phyloP scores from a whole-genome alignment of 2,329 filamentous ascomycete species.

The Intubia oerlemansii region DNA sequence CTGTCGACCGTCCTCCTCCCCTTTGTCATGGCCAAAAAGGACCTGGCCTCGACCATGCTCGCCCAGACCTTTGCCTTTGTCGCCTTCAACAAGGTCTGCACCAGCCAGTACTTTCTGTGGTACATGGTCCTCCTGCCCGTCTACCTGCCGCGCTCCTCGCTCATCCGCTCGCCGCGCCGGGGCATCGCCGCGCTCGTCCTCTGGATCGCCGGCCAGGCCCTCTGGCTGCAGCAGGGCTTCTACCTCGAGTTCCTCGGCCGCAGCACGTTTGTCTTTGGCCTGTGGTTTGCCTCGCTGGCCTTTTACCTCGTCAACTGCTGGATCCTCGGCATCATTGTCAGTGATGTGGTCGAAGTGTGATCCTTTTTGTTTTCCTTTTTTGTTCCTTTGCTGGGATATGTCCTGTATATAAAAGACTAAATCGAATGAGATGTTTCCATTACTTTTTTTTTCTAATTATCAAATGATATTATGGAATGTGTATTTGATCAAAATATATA shows the following conservation, averaged over 20 bases:
- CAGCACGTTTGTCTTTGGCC: constrained; percentile 67
- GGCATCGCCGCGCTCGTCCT: constrained; percentile 44
- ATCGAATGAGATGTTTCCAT: too few relatives aligned
- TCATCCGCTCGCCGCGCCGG: constrained; percentile 36
- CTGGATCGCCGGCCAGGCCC: constrained; percentile 58
- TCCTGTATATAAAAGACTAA: too few relatives aligned
- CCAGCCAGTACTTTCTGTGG: constrained; percentile 98
- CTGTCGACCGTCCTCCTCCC: constrained; percentile 54
- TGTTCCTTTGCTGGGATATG: too few relatives aligned
- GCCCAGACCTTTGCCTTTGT: constrained; percentile 96
- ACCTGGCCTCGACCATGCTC: constrained; percentile 68
- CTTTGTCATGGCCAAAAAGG: constrained; percentile 54
- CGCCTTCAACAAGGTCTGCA: constrained; percentile 97
- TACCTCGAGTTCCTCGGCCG: constrained; percentile 58
- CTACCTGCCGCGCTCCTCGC: constrained; percentile 62
- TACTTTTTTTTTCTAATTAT: too few relatives aligned
- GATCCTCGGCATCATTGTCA: constrained; percentile 63
- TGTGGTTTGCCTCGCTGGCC: constrained; percentile 52
- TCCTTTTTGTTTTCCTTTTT: too few relatives aligned
- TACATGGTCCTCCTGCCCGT: constrained; percentile 87
- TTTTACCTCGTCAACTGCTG: constrained; percentile 81
- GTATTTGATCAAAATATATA: too few relatives aligned
- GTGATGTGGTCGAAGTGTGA: too few relatives aligned
- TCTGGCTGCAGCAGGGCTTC: constrained; percentile 59
- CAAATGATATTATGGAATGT: too few relatives aligned